These are phyloP conservation scores for Suhomyces bribrorum DNA, from an alignment of 1,139 yeast genomes.

Conservation along the genomic window DNA sequence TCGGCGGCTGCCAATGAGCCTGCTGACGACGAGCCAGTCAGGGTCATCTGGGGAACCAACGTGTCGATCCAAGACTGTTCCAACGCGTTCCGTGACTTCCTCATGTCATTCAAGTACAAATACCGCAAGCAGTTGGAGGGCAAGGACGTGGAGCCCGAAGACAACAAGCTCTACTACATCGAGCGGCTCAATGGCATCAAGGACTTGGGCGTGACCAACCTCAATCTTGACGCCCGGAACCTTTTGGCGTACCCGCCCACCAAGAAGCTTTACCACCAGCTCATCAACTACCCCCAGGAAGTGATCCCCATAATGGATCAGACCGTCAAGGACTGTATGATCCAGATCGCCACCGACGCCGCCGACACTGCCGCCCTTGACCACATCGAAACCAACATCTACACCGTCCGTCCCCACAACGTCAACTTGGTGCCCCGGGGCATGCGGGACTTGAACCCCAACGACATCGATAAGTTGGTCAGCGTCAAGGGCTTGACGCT, in stretches of 20 bases:
- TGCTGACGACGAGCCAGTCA: slow-evolving; percentile 62
- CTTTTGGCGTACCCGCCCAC: slow-evolving; percentile 76
- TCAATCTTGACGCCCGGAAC: slow-evolving; percentile 83
- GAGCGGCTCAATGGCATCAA: slow-evolving; percentile 74
- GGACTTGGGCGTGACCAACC: slow-evolving; percentile 74
- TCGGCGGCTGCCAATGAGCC: slow-evolving; percentile 34
- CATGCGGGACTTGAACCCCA: slow-evolving; percentile 93
- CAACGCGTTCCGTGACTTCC: slow-evolving; percentile 74
- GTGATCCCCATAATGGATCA: slow-evolving; percentile 98
- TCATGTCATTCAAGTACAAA: slow-evolving; percentile 79
- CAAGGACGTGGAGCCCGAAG: slow-evolving; percentile 52
- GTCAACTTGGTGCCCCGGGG: slow-evolving; percentile 67
- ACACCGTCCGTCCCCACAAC: slow-evolving; percentile 86
- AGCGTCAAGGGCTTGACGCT: slow-evolving; percentile 88
- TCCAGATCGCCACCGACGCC: slow-evolving; percentile 68
- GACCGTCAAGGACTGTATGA: slow-evolving; percentile 86
- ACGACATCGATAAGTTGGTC: slow-evolving; percentile 91
- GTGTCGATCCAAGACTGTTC: slow-evolving; percentile 89
- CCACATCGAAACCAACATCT: slow-evolving; percentile 77
- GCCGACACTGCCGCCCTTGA: slow-evolving; percentile 47
- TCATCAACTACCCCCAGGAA: slow-evolving; percentile 93
- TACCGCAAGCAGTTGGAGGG: slow-evolving; percentile 67
- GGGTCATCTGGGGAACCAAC: slow-evolving; percentile 98
- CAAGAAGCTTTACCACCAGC: slow-evolving; percentile 76
- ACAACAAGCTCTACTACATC: slow-evolving; percentile 73